phyloP scores from a whole-genome alignment of 768 basidiomycete genomes.

The Hygrophorus russula region DNA sequence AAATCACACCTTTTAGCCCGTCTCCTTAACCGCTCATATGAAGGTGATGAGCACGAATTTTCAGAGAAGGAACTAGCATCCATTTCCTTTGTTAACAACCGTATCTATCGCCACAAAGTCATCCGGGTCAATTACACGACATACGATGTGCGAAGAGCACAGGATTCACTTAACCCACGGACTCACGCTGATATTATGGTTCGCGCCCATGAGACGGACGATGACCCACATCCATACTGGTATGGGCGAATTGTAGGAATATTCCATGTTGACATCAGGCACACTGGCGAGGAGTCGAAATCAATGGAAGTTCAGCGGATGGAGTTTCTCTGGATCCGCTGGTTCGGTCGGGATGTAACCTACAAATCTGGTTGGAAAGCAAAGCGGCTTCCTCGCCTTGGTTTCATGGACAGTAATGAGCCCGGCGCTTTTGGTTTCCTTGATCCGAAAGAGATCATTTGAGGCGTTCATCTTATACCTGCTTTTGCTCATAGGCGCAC shows the following conservation, averaged over 20 bases:
- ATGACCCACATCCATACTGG: slow-evolving; percentile 12
- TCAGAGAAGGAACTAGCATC: slow-evolving; percentile 3
- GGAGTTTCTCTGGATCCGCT: slow-evolving; percentile 32
- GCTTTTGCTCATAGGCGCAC: slow-evolving; percentile 12
- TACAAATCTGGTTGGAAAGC: slow-evolving; percentile 14
- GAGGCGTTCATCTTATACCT: slow-evolving; percentile 16
- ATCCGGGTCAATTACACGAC: slow-evolving; percentile 18
- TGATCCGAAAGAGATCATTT: slow-evolving; percentile 15
- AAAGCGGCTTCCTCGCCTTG: slow-evolving; percentile 12
- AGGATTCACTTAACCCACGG: slow-evolving; percentile 25
- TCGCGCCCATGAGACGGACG: slow-evolving; percentile 11
- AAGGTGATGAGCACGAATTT: slow-evolving; percentile 8
- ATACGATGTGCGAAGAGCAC: slow-evolving; percentile 19
- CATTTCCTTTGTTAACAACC: slow-evolving; percentile 11
- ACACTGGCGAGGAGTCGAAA: slow-evolving; percentile 8
- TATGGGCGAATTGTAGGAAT: slow-evolving; percentile 14
- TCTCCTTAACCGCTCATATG: slow-evolving; percentile 1
- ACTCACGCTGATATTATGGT: slow-evolving; percentile 24
- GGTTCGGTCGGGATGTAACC: slow-evolving; percentile 25
- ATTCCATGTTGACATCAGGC: slow-evolving; percentile 16
- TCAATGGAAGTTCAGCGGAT: slow-evolving; percentile 12
- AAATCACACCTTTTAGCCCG: slow-evolving; percentile 13
- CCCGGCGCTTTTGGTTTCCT: slow-evolving; percentile 16
- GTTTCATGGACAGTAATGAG: slow-evolving; percentile 11
- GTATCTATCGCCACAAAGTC: slow-evolving; percentile 16